phyloP scores from a whole-genome alignment of 2,329 filamentous ascomycete species.

The Talaromyces marneffei region DNA sequence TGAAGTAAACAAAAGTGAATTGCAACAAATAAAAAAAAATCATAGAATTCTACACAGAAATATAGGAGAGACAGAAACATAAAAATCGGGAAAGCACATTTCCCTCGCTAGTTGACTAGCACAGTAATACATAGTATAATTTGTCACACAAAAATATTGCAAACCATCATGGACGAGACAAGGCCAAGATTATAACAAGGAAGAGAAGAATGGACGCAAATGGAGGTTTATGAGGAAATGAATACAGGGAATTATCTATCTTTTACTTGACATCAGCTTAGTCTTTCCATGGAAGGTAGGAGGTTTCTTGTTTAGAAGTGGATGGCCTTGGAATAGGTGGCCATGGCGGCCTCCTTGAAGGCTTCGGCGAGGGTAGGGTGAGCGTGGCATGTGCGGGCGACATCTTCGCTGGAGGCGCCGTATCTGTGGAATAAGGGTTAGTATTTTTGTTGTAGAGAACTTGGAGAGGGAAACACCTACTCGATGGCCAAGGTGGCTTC shows the following conservation, averaged over 20 bases:
- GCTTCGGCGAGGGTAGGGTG: constrained; percentile 95
- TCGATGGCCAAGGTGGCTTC: constrained; percentile 92
- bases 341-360: constrained; percentile 99
- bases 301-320: constrained; percentile 62
- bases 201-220: constrained; percentile 9
- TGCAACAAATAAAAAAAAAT: neutral
- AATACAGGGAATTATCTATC: constrained; percentile 16
- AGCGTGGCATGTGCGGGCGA: constrained; percentile 90
- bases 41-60: constrained; percentile 14
- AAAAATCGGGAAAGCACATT: neutral
- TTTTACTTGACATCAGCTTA: neutral
- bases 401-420: constrained; percentile 89
- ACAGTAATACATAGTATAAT: constrained; percentile 13
- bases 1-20: neutral
- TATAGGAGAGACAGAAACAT: neutral
- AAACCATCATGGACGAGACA: neutral
- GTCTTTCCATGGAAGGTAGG: no score
- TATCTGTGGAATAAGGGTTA: constrained; percentile 47
- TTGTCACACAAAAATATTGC: neutral
- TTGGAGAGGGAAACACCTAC: constrained; percentile 18
- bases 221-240: constrained; percentile 28
- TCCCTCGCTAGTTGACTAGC: constrained; percentile 10
- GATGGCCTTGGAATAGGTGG: constrained; percentile 89
- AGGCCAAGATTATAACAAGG: neutral
- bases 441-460: neutral